Evolutionary conservation across 1,284 basidiomycete genomes (phyloP), one percentile per base, ranked within the genome.

Genomic region (Golubevia pallescens): DNA sequence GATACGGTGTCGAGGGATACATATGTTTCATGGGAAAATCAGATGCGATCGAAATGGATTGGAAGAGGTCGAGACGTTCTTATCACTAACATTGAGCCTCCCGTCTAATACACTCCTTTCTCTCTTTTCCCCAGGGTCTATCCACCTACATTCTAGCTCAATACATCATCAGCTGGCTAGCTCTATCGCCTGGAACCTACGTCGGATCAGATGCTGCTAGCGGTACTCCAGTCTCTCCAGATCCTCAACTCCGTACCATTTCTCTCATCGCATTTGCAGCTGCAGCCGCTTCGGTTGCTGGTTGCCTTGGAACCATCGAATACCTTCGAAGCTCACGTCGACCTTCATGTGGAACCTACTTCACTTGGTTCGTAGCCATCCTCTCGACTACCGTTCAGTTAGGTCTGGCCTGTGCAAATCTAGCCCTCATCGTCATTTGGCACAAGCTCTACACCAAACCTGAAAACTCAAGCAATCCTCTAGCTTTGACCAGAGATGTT

Each of bases 361-460:
- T 61, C n/a, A 57, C 63, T 16, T 69, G 67, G 67, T 57, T 61
- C 19, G 34, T 48, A 14, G 67, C 66, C 21, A 62, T 69, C 13
- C 28, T 63, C 8, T 54, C 66, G 19, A 63, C 58, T 52, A 59
- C 38, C 3, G 48, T 67, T 19, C 62, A 57, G 19, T 13, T 67
- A 16, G 60, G 20, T 28, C 28, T 67, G 19, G 61, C 56, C 24
- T 23, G 62, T 5, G 53, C 56, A 19, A 69, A 69, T 53, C 23
- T 69, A 13, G 57, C 54, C 7, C 59, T 69, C 20, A 55, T 69
- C n/a, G 34, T 58, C 32, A 20, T 66, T 61, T 69, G 66, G 66
- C 66, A 69, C 56, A 51, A 51, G 21, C 28, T 60, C 16, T 68
- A 68, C 42, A 34, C 58, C 32, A 38, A 57, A 28, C 42, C 42